Evolutionary conservation across 495 filamentous ascomycete genomes (phyloP).

Genomic region (Clohesyomyces aquaticus): DNA sequence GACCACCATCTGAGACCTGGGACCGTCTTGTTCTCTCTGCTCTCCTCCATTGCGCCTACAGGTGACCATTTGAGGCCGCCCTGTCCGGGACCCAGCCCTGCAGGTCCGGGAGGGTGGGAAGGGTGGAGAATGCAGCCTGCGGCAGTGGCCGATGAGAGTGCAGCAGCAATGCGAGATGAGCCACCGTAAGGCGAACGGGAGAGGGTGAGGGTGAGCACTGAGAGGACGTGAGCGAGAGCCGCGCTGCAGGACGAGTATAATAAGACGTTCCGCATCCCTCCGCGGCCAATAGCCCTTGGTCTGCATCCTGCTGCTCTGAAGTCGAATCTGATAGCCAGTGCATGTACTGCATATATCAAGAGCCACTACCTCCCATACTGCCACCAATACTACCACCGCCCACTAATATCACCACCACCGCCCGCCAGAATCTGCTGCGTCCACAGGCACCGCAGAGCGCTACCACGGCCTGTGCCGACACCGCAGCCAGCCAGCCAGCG

Average conservation of each 20-base stretch:
- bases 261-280: conserved; percentile 21
- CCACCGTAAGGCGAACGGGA: conserved; percentile 17
- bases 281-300: background rate
- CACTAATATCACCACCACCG: too few relatives aligned
- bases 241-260: conserved; percentile 18
- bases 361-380: too few relatives aligned
- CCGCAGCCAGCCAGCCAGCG: background rate
- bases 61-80: conserved; percentile 37
- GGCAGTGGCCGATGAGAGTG: background rate
- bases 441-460: background rate
- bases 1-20: conserved; percentile 24
- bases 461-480: conserved; percentile 1
- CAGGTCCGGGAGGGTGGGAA: background rate
- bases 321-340: too few relatives aligned
- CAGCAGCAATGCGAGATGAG: conserved; percentile 16
- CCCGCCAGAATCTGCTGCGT: background rate
- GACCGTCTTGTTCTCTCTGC: conserved; percentile 15
- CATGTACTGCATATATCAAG: too few relatives aligned
- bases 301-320: too few relatives aligned
- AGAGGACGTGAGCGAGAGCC: conserved; percentile 31
- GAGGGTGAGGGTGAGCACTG: too few relatives aligned
- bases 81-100: conserved; percentile 22
- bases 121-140: conserved; percentile 8
- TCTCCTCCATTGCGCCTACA: conserved; percentile 9
- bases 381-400: too few relatives aligned